A percentile compares a stretch with the other conserved stretches of the same genome.
Evolutionary conservation across 352 stramenopile species (phyloP).

Genomic region (Phytophthora meadii): DNA sequence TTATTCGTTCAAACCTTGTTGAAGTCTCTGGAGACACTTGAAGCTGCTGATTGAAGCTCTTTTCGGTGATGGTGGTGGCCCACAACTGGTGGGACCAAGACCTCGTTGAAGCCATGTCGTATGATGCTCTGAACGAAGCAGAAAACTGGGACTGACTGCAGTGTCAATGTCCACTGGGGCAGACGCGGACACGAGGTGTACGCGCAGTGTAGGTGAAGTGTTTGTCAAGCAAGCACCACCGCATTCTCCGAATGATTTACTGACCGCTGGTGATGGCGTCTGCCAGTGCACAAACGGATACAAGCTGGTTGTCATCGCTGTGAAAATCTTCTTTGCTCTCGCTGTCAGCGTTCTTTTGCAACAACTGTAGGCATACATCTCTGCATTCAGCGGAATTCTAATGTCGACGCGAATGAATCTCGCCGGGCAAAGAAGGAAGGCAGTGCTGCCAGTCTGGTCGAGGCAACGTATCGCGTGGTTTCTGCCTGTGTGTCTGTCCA

Average conservation of each 20-base stretch:
- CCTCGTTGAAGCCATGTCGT: slow-evolving; percentile 3
- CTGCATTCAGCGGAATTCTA: not conserved
- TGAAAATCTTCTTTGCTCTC: not conserved
- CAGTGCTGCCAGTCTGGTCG: not conserved
- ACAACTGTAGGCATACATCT: not conserved
- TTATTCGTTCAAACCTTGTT: slow-evolving; percentile 7
- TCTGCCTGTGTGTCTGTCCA: slow-evolving; percentile 3
- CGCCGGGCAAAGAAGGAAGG: not conserved
- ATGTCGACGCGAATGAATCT: slow-evolving; percentile 1
- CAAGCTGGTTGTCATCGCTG: not conserved
- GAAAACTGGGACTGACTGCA: not conserved
- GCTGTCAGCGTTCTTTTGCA: slow-evolving; percentile 1
- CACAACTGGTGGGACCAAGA: too few species aligned
- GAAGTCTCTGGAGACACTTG: not conserved
- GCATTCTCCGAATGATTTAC: not conserved
- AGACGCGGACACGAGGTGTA: not conserved
- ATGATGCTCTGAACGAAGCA: slow-evolving; percentile 17
- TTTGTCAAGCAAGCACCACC: not conserved
- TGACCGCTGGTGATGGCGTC: not conserved
- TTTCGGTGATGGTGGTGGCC: not conserved
- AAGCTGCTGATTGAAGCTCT: not conserved
- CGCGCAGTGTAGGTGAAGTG: not conserved
- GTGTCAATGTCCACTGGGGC: not conserved
- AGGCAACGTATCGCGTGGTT: slow-evolving; percentile 2
- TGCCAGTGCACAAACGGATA: slow-evolving; percentile 3